Conservation (phyloP, 176 grass and related monocot genomes). For the Tillandsia fasciculata region DNA sequence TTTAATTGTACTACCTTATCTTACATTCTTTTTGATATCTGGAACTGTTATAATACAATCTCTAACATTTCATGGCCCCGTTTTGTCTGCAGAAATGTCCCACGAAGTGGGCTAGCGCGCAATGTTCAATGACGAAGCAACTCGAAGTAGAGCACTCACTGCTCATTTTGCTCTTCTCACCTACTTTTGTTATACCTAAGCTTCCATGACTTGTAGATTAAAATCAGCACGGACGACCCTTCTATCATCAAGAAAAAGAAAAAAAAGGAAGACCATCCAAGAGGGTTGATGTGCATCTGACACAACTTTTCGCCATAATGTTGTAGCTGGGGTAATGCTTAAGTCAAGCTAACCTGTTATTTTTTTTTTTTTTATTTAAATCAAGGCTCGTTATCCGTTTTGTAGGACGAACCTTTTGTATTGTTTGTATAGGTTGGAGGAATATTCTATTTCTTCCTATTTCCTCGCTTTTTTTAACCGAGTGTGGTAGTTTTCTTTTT, state of each 20-base stretch:
- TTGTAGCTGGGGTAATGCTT: conserved; percentile 1
- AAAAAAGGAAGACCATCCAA: not conserved
- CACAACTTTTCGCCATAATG: conserved; percentile 10
- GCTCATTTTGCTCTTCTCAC: not conserved
- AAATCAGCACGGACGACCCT: not conserved
- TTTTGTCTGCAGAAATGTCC: conserved; percentile 5
- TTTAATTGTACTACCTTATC: no score
- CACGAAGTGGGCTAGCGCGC: not conserved
- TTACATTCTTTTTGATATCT: no score
- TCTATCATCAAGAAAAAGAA: conserved; percentile 1
- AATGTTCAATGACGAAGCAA: conserved; percentile 13
- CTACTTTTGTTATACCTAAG: not conserved
- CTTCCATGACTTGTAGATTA: not conserved
- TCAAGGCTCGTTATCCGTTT: not conserved
- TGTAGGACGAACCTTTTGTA: not conserved
- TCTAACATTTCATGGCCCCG: not conserved
- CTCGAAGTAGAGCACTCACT: not conserved
- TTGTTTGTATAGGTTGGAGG: conserved; percentile 9
- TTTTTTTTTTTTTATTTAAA: no score
- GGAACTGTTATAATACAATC: not conserved
- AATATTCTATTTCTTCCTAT: not conserved
- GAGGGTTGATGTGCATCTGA: not conserved
- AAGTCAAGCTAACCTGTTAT: conserved; percentile 6
- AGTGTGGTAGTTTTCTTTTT: conserved; percentile 1
- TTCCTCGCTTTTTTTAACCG: not conserved